Base-by-base conservation (phyloP, 2,329 filamentous ascomycete genomes). In the Sarocladium brachiariae region DNA sequence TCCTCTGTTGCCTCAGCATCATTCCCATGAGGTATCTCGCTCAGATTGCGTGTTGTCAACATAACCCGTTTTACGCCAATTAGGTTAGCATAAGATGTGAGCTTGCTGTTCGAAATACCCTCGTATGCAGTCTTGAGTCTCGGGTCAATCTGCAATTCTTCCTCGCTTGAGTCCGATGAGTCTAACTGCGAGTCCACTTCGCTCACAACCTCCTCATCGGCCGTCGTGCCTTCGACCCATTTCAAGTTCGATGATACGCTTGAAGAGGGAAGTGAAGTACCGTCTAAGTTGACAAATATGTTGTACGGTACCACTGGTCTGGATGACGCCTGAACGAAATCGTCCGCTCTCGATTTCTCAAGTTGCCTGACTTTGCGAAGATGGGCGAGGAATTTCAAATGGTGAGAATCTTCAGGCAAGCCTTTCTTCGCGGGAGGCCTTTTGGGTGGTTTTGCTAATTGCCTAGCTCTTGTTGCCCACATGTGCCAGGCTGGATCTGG, bases 241-340 rank as follows among this genome's bases (percentile, higher is more conserved):
- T 10, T 33, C 14, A 47, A 18, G 10, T 30, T 6, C 4, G 16
- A 4, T 4, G 25, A 23, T 8, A 23, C 10, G 9, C 6, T 10
- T 6, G 21, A n/a, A 11, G 14, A 10, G 24, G 31, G 25, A 31
- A 25, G 43, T 6, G 46, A 25, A 13, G 46, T 16, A 13, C 31
- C 21, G 21, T 4, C 16, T 16, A 66, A 58, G 4, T 52, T 54
- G n/a, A 69, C 49, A 8, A 65, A 67, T 21, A 65, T 59, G 50
- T 66, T 66, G 51, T 63, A 56, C 50, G 63, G 65, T 1, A 63
- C 63, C 4, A 64, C 62, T 33, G 54, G 59, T 5, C 54, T 54
- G 2, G 51, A 52, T 2, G 50, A 52, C 8, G 58, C 56, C 8
- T 54, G 55, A 13, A 58, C 51, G 39, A 66, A 66, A 2, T 53